Evolutionary conservation across 1,284 basidiomycete species (phyloP).

Genomic region (Athelia psychrophila): DNA sequence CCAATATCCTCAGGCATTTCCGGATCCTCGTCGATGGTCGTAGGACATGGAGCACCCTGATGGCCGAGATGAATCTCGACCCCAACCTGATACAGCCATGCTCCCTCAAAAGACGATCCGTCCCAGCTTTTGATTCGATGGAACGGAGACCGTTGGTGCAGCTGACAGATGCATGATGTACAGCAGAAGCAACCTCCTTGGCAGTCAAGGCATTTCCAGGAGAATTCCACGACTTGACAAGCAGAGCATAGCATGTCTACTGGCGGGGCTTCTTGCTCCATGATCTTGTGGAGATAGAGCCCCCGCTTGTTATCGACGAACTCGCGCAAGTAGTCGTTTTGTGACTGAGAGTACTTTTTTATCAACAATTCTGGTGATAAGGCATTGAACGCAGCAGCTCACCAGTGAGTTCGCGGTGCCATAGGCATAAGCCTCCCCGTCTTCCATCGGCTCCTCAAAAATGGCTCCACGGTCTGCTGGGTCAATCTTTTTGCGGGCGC

Average conservation of each 20-base stretch:
- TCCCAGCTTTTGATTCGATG: background rate
- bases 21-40: background rate
- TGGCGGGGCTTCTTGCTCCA: background rate
- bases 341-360: background rate
- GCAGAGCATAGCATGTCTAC: background rate
- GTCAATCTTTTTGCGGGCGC: too few species aligned
- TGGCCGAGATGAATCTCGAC: conserved; percentile 1
- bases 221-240: background rate
- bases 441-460: too few species aligned
- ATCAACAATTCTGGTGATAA: too few species aligned
- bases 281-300: background rate
- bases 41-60: background rate
- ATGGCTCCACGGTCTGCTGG: too few species aligned
- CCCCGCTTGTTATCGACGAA: background rate
- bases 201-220: conserved; percentile 1
- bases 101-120: background rate
- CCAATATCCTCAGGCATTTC: background rate
- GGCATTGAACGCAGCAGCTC: too few species aligned
- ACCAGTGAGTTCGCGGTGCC: too few species aligned
- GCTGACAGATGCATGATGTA: background rate
- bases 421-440: too few species aligned
- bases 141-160: background rate
- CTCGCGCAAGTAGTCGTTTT: background rate
- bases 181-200: background rate
- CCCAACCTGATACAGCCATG: background rate